Evolutionary conservation across 2,329 filamentous ascomycete species (phyloP), one percentile per base, ranked within the genome.

Genomic region (Macrophomina tecta): DNA sequence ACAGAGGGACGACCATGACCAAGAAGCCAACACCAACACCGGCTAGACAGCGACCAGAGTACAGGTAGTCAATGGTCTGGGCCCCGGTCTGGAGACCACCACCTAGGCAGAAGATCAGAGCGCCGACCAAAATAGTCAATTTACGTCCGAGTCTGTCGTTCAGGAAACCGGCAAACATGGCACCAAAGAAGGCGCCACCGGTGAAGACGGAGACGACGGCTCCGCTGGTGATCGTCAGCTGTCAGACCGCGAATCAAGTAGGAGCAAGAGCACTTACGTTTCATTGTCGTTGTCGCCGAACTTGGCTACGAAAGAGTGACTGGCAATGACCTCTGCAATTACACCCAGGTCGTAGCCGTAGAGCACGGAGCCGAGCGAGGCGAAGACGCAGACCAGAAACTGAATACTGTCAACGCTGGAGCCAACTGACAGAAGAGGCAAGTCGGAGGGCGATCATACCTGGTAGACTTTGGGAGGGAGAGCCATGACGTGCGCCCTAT

Each of bases 121-220:
- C 85, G n/a, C 91, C 92, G 34, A 90, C 79, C 56, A 91, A 78
- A 71, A 94, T 94, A 2, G 91, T 93, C 76, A 82, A 81, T 75
- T 90, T 87, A 70, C 92, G 86, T 51, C 92, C 91, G 2, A 92
- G 78, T 66, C 75, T 81, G 75, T 93, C 88, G 69, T 89, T 88
- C 42, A 80, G 72, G 1, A 86, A 84, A 68, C 91, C 91, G 46
- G 88, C 91, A 42, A 87, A 79, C 38, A 81, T 81, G 32, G 90
- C 88, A 8, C 90, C 91, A 69, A 90, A 85, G 79, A 92, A 92
- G 28, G 91, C 91, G 52, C 91, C 88, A 2, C 85, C 90, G 0
- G 91, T 94, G 76, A 94, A 94, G 68, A 93, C 84, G 1, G 90
- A 91, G 1, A 94, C 91, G 0, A 93, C 89, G 3, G 90, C 86